These are phyloP conservation scores for Curvularia hawaiiensis DNA, from an alignment of 2,329 filamentous ascomycete genomes.

Conservation along the genomic window DNA sequence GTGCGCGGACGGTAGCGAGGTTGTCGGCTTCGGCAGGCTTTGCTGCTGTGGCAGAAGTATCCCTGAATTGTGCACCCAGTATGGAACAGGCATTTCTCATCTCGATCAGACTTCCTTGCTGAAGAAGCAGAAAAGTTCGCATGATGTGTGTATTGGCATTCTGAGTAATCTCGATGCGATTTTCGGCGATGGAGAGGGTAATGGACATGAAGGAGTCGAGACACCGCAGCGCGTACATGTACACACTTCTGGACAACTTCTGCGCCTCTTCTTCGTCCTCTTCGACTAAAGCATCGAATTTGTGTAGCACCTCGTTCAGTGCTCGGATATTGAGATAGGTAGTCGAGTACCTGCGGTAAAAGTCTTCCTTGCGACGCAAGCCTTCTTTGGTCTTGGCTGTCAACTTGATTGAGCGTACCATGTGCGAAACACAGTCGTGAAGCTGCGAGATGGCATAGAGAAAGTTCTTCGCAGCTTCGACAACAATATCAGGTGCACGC, in stretches of 20 bases:
- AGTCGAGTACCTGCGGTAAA: slow-evolving; percentile 62
- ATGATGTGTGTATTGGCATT: slow-evolving; percentile 62
- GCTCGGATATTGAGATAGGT: slow-evolving; percentile 62
- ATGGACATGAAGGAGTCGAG: slow-evolving; percentile 45
- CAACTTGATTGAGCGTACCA: slow-evolving; percentile 44
- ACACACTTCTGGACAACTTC: slow-evolving; percentile 42
- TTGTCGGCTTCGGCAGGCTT: slow-evolving; percentile 30
- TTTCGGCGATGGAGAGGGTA: slow-evolving; percentile 45
- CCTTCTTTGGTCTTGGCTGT: slow-evolving; percentile 52
- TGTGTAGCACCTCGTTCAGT: slow-evolving; percentile 60
- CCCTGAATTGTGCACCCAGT: slow-evolving; percentile 51
- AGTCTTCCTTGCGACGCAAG: slow-evolving; percentile 43
- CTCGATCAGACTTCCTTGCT: slow-evolving; percentile 64
- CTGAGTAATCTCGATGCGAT: slow-evolving; percentile 56
- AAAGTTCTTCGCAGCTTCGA: slow-evolving; percentile 62
- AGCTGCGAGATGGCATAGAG: slow-evolving; percentile 61
- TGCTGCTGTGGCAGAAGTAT: slow-evolving; percentile 26
- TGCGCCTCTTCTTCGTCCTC: slow-evolving; percentile 57
- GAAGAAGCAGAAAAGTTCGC: slow-evolving; percentile 63
- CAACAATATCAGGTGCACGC: slow-evolving; percentile 54
- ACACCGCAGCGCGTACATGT: slow-evolving; percentile 42
- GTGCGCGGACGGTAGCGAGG: slow-evolving; percentile 35
- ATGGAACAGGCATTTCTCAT: slow-evolving; percentile 63
- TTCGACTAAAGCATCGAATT: slow-evolving; percentile 54
- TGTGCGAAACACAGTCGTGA: slow-evolving; percentile 43